Evolutionary conservation across 306 rosid genomes (phyloP), one percentile per base, ranked within the genome.

Genomic region (Begonia loranthoides): DNA sequence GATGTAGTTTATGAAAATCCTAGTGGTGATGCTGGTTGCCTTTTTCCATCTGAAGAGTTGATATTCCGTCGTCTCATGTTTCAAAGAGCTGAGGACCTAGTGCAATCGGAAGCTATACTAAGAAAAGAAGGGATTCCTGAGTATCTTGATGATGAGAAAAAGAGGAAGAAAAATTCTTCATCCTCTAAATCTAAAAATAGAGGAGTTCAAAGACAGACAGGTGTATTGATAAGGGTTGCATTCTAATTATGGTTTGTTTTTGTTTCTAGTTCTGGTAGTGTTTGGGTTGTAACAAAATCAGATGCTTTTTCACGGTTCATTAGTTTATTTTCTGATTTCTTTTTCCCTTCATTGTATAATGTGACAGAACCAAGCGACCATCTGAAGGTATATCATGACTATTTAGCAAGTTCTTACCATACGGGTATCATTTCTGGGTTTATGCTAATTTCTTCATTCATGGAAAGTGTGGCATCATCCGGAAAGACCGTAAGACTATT

Each of bases 91-190:
- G 83, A 70, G 52, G 77, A 77, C 67, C 73, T 89, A 54, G 97
- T 89, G 67, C 97, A 89, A 80, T 89, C 97, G 50, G 97, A 89
- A 78, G 94, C 87, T 76, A 54, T 89, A 60, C 66, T 89, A 41
- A 76, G 39, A 39, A 77, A 49, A 56, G 81, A 76, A 73, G 66
- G 41, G 38, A 62, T 59, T 49, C 46, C 61, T 52, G 60, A 59
- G 45, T 72, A 63, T 60, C 41, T 56, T 52, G 57, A 66, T 67
- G 66, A 71, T 64, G 76, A 73, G 62, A 46, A 49, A 51, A 72
- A 60, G 60, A 59, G 55, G 78, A 79, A 77, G 79, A 85, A 77
- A 68, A 57, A 66, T 43, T 66, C 52, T 45, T 63, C 81, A 59
- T 62, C 83, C 58, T 77, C 87, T 51, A 84, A 75, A 78, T 73